These are phyloP conservation scores for Microsporum audouinii DNA, from an alignment of 2,329 filamentous ascomycete species.

Conservation along the genomic window DNA sequence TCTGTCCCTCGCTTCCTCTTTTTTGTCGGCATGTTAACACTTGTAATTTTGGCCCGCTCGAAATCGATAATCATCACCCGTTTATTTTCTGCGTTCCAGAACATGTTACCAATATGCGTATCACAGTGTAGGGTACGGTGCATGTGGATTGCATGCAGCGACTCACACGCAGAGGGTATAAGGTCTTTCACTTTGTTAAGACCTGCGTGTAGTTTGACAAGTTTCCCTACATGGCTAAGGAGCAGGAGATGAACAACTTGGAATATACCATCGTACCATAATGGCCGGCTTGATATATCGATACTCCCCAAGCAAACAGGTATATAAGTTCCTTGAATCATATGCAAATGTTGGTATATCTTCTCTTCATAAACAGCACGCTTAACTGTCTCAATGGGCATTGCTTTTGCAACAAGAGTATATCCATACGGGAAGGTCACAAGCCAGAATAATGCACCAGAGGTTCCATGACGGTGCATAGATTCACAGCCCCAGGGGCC, in stretches of 20 bases:
- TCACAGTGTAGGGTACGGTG: slow-evolving; percentile 8
- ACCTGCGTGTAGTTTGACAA: neutral
- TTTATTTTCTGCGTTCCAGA: slow-evolving; percentile 11
- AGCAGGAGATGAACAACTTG: slow-evolving; percentile 8
- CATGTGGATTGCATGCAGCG: slow-evolving; percentile 9
- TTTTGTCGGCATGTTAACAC: neutral
- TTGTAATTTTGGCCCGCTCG: slow-evolving; percentile 7
- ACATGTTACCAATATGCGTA: slow-evolving; percentile 7
- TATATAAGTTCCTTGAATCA: slow-evolving; percentile 13
- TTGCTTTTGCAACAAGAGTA: slow-evolving; percentile 16
- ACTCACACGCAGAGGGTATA: neutral
- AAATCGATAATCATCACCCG: slow-evolving; percentile 13
- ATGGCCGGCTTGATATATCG: slow-evolving; percentile 8
- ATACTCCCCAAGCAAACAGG: slow-evolving; percentile 16
- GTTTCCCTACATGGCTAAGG: slow-evolving; percentile 8
- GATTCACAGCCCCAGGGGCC: slow-evolving; percentile 7
- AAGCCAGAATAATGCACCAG: slow-evolving; percentile 17
- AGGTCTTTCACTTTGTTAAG: neutral
- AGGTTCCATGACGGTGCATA: slow-evolving; percentile 14
- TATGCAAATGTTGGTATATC: slow-evolving; percentile 12
- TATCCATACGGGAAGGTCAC: slow-evolving; percentile 17
- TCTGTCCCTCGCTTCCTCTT: neutral
- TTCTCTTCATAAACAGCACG: slow-evolving; percentile 11
- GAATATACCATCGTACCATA: slow-evolving; percentile 12
- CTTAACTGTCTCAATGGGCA: slow-evolving; percentile 1